Conservation (phyloP, 345 rosid species). For the Carallia brachiata region DNA sequence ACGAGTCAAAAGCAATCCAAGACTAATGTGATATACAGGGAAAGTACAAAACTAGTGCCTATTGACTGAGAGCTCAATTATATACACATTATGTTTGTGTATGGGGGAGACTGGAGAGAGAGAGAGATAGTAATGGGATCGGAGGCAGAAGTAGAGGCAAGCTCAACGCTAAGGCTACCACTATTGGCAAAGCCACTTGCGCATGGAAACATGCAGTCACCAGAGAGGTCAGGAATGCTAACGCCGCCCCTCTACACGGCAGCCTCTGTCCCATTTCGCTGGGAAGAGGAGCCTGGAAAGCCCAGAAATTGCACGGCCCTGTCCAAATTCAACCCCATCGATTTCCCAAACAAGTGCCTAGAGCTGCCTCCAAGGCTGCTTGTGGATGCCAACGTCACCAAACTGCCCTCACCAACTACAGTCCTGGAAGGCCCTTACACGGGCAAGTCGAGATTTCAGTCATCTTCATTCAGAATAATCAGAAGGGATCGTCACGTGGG, state of each 20-base stretch:
- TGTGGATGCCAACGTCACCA: slow-evolving; percentile 39
- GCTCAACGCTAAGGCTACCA: slow-evolving; percentile 34
- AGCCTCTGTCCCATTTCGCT: slow-evolving; percentile 79
- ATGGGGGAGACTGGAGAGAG: not conserved
- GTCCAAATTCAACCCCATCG: slow-evolving; percentile 11
- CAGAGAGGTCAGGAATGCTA: slow-evolving; percentile 50
- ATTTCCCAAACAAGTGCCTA: slow-evolving; percentile 40
- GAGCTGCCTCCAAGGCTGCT: slow-evolving; percentile 64
- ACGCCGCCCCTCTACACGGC: slow-evolving; percentile 61
- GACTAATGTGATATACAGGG: slow-evolving; percentile 30
- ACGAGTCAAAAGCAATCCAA: no score
- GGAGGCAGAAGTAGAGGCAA: slow-evolving; percentile 33
- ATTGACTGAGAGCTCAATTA: no score
- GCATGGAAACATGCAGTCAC: slow-evolving; percentile 31
- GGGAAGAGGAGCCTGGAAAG: slow-evolving; percentile 93
- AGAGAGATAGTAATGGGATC: slow-evolving; percentile 22
- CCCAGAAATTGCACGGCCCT: slow-evolving; percentile 49
- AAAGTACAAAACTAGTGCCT: slow-evolving; percentile 18
- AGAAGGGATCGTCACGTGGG: slow-evolving; percentile 42
- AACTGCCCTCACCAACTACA: slow-evolving; percentile 45
- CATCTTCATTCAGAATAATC: slow-evolving; percentile 39
- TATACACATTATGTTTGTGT: no score
- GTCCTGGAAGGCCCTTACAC: slow-evolving; percentile 43
- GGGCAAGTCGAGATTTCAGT: slow-evolving; percentile 30
- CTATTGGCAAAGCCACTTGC: slow-evolving; percentile 37